Conservation (phyloP, 768 basidiomycete species). For the Trametes cinnabarina region DNA sequence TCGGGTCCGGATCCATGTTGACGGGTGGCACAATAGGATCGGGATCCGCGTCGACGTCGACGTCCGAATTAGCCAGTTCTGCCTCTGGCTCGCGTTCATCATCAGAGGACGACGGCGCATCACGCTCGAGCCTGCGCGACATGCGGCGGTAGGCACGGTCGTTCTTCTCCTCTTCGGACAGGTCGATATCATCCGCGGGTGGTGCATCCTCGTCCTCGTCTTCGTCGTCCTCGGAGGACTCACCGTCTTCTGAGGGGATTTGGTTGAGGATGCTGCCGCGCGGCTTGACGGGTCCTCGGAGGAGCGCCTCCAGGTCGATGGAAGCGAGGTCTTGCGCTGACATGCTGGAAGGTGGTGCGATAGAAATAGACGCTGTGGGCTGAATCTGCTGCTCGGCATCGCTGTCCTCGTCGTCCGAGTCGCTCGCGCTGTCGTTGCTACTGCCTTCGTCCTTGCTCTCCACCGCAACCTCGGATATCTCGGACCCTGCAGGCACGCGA, state of each 20-base stretch:
- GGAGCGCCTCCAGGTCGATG: conserved; percentile 39
- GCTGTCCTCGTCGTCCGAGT: conserved; percentile 20
- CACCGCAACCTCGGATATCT: conserved; percentile 36
- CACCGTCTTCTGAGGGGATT: conserved; percentile 33
- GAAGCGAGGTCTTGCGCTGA: conserved; percentile 10
- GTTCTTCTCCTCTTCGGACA: conserved; percentile 38
- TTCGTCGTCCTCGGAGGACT: conserved; percentile 32
- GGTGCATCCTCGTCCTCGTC: conserved; percentile 37
- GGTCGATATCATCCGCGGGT: conserved; percentile 35
- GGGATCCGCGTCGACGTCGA: conserved; percentile 18
- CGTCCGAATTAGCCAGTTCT: background rate
- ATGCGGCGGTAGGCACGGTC: conserved; percentile 31
- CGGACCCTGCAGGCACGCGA: conserved; percentile 31
- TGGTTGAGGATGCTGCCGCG: conserved; percentile 29
- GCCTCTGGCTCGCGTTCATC: conserved; percentile 27
- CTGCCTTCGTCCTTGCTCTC: conserved; percentile 41
- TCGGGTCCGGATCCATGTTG: conserved; percentile 34
- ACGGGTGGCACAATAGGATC: conserved; percentile 29
- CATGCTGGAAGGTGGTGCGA: background rate
- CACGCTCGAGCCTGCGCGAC: conserved; percentile 33
- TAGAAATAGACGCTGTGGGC: background rate
- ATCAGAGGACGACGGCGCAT: conserved; percentile 27
- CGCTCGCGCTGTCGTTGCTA: conserved; percentile 35
- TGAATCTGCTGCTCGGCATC: background rate
- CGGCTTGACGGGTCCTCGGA: conserved; percentile 39